Base-by-base conservation (phyloP, 768 basidiomycete species). In the Panaeolus papilionaceus region DNA sequence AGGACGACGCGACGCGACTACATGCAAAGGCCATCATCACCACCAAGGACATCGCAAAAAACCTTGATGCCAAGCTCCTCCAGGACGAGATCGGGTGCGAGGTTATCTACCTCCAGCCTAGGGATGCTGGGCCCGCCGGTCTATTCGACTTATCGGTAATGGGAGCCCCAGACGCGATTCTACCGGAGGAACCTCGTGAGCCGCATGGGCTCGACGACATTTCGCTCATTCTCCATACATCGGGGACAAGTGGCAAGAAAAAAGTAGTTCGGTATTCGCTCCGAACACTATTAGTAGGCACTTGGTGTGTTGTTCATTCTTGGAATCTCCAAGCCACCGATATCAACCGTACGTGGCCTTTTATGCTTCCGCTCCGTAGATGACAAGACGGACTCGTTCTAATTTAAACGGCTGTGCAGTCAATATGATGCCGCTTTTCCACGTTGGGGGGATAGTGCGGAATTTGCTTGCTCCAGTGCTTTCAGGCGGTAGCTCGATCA, bases 391-490 rank as follows among this genome's bases (percentile, higher is more conserved):
- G 14, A 44, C 28, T 49, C 37, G 49, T 61, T 54, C 64, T 64
- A 65, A 67, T 61, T 39, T 62, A 70, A 63, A 63, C 44, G 44
- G 49, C 20, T 63, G 12, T 47, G 4, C 66, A 81, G 82, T 82
- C 68, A 81, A 80, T 61, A 79, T 85, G 79, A 86, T 85, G 88
- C 87, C 87, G 49, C 78, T 86, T 26, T 88, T 88, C 77, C 86
- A 87, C 69, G 86, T 88, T 45, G 87, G 88, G 37, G 88, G 88
- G 23, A 85, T 89, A 61, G 83, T 88, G 44, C 84, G 85, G 61
- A 88, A 86, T 71, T 79, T 89, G 20, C 79, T 87, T 20, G 85
- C 87, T n/a, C 86, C 88, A 10, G 75, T 88, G 2, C 77, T 86
- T 64, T 83, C 85, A n/a, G 84, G 85, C 6, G 86, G 85, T 14